Conservation (phyloP, 352 stramenopile genomes). For the Globisporangium cylindrosporum region DNA sequence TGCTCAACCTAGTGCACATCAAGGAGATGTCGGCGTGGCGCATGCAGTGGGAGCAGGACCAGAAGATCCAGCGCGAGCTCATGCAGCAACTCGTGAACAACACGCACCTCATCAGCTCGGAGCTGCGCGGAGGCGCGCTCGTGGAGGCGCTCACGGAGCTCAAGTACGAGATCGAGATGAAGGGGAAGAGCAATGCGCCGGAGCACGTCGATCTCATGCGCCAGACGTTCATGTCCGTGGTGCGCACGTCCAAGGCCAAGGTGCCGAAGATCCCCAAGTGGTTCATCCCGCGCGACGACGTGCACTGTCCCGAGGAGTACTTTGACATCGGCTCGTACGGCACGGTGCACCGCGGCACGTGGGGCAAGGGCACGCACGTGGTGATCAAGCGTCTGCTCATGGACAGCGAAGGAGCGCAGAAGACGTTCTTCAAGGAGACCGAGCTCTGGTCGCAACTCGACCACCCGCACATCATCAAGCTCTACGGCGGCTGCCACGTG, state of each 20-base stretch:
- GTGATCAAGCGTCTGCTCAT: slow-evolving; percentile 12
- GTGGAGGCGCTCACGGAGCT: slow-evolving; percentile 25
- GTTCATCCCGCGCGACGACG: slow-evolving; percentile 14
- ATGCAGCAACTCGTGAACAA: slow-evolving; percentile 20
- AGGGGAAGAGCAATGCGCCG: slow-evolving; percentile 7
- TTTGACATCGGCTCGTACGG: slow-evolving; percentile 13
- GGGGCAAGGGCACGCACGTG: slow-evolving; percentile 11
- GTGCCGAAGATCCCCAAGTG: slow-evolving; percentile 14
- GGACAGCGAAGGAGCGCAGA: neutral
- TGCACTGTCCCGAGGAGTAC: slow-evolving; percentile 2
- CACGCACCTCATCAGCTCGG: slow-evolving; percentile 9
- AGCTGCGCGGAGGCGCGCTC: slow-evolving; percentile 13
- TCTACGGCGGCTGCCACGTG: slow-evolving; percentile 14
- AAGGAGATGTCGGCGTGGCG: slow-evolving; percentile 19
- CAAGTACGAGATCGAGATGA: slow-evolving; percentile 23
- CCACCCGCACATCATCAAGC: slow-evolving; percentile 11
- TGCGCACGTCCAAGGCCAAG: slow-evolving; percentile 12
- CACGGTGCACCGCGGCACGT: slow-evolving; percentile 12
- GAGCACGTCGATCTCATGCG: slow-evolving; percentile 19
- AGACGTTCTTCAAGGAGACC: slow-evolving; percentile 12
- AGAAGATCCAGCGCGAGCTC: slow-evolving; percentile 11
- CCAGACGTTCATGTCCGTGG: slow-evolving; percentile 14
- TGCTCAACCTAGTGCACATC: slow-evolving; percentile 26
- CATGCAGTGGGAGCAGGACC: slow-evolving; percentile 20
- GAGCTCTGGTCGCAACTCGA: slow-evolving; percentile 6